phyloP scores from a whole-genome alignment of 2,329 filamentous ascomycete genomes.

The Apiospora aurea region DNA sequence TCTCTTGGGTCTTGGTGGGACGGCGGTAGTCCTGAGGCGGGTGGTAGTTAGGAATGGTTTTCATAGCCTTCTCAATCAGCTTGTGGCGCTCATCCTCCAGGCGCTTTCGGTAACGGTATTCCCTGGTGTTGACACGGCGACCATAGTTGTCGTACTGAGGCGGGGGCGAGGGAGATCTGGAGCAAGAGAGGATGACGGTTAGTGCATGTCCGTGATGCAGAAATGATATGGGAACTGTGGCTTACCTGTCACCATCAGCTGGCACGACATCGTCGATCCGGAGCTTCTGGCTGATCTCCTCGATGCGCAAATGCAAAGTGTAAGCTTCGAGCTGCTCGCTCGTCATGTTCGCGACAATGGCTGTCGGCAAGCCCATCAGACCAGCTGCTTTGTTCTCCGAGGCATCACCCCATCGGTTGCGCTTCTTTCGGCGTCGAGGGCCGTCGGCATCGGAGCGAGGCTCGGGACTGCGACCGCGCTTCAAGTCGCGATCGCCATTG shows the following conservation, averaged over 20 bases:
- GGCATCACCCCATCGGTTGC: slow-evolving; percentile 97
- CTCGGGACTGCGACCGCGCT: slow-evolving; percentile 93
- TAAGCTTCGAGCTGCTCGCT: slow-evolving; percentile 98
- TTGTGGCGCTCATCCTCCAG: slow-evolving; percentile 99
- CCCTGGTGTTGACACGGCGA: slow-evolving; percentile 98
- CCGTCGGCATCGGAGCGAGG: slow-evolving; percentile 78
- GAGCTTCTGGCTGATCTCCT: slow-evolving; percentile 99
- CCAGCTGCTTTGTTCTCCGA: slow-evolving; percentile 98
- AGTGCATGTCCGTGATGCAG: not conserved
- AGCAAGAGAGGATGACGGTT: not conserved
- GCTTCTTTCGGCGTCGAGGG: slow-evolving; percentile 91
- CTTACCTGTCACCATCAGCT: slow-evolving; percentile 92
- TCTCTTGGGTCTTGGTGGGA: slow-evolving; percentile 99
- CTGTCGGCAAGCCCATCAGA: slow-evolving; percentile 95
- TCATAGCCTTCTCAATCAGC: slow-evolving; percentile 98
- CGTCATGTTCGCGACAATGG: slow-evolving; percentile 97
- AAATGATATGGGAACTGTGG: slow-evolving; percentile 31
- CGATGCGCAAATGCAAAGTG: slow-evolving; percentile 93
- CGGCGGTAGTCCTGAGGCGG: slow-evolving; percentile 98
- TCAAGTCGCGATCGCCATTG: slow-evolving; percentile 60
- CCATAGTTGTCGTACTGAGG: slow-evolving; percentile 99
- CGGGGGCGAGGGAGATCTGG: slow-evolving; percentile 90
- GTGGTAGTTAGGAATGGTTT: slow-evolving; percentile 99
- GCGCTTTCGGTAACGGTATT: slow-evolving; percentile 97
- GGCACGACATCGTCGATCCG: slow-evolving; percentile 99